A percentile compares a stretch with the other conserved stretches of the same genome.
Evolutionary conservation across 108 stramenopile species (phyloP).

Genomic region (Chaetoceros tenuissimus): DNA sequence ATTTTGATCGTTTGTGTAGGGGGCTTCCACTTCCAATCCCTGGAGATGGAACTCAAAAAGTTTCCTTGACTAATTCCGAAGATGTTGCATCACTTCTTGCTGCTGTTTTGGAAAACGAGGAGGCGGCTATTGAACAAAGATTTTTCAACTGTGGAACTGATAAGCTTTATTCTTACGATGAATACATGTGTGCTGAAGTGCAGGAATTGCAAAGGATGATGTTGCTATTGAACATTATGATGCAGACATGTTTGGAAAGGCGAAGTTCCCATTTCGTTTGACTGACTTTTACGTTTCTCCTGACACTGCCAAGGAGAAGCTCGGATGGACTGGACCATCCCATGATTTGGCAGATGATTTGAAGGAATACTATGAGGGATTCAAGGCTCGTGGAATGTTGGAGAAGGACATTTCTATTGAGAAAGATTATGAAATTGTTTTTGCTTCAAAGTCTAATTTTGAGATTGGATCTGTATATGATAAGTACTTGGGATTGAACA

Average conservation of each 20-base stretch:
- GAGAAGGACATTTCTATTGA: slow-evolving; percentile 40
- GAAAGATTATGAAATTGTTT: slow-evolving; percentile 57
- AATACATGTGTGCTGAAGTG: slow-evolving; percentile 69
- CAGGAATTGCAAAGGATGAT: slow-evolving; percentile 41
- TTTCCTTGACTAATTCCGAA: slow-evolving; percentile 67
- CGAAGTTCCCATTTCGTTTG: slow-evolving; percentile 66
- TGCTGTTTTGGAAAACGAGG: slow-evolving; percentile 60
- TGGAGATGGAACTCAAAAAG: slow-evolving; percentile 67
- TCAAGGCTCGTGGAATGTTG: slow-evolving; percentile 48
- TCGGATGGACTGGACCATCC: slow-evolving; percentile 56
- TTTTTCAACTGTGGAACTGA: slow-evolving; percentile 82
- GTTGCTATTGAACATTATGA: slow-evolving; percentile 60
- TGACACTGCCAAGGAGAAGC: slow-evolving; percentile 59
- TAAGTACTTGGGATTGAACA: slow-evolving; percentile 17
- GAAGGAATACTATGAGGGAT: slow-evolving; percentile 60
- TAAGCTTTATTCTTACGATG: slow-evolving; percentile 56
- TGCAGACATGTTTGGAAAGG: slow-evolving; percentile 48
- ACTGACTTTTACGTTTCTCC: slow-evolving; percentile 75
- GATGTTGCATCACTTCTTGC: slow-evolving; percentile 74
- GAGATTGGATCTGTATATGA: slow-evolving; percentile 19
- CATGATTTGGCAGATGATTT: slow-evolving; percentile 56
- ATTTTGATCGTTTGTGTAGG: slow-evolving; percentile 61
- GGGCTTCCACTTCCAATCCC: slow-evolving; percentile 64
- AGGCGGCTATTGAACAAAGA: slow-evolving; percentile 59
- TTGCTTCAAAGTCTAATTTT: slow-evolving; percentile 13